Evolutionary conservation across 768 basidiomycete genomes (phyloP), one percentile per base, ranked within the genome.

Genomic region (Trametes cinnabarina): DNA sequence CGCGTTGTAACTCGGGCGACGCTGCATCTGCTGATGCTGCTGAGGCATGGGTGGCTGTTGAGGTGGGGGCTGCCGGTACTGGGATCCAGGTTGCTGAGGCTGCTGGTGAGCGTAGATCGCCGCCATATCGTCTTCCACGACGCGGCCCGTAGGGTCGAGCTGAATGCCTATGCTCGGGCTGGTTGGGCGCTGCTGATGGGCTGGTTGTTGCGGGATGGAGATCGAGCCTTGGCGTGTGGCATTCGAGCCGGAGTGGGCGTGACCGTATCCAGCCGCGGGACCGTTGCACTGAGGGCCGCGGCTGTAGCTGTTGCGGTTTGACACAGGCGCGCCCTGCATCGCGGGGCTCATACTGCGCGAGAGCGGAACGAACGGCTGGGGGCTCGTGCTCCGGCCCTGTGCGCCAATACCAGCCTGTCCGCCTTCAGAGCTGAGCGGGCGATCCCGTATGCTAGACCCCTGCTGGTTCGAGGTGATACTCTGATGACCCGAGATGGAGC

Each of bases 391-490:
- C 30, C 71, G 73, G 44, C 81, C 87, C 68, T 85, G 87, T 17
- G 90, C 86, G 14, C 94, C 94, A 56, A 97, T 85, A 1, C 94
- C 94, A 0, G 85, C 83, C 67, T 88, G 90, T 0, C 89, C 92
- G 41, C 62, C 55, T 22, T 79, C 74, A 60, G 82, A 76, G 63
- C 84, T 87, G 35, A 78, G 69, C 1, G 87, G 83, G 10, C 85
- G 76, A 0, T 74, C 74, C 22, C 80, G 50, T 6, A 55, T 46
- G 30, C 51, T 52, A 1, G 60, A 56, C 2, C 47, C 55, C 25
- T 60, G 63, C 58, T 63, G 65, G 70, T 26, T 60, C 14, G 53
- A 35, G 10, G 35, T 14, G 17, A 39, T 47, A 3, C 53, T 44
- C 52, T 70, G 63, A 56, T 62, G 69, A 32, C 52, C 42, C n/a